Conservation (phyloP, 2,329 filamentous ascomycete genomes). For the Alternaria viburni region DNA sequence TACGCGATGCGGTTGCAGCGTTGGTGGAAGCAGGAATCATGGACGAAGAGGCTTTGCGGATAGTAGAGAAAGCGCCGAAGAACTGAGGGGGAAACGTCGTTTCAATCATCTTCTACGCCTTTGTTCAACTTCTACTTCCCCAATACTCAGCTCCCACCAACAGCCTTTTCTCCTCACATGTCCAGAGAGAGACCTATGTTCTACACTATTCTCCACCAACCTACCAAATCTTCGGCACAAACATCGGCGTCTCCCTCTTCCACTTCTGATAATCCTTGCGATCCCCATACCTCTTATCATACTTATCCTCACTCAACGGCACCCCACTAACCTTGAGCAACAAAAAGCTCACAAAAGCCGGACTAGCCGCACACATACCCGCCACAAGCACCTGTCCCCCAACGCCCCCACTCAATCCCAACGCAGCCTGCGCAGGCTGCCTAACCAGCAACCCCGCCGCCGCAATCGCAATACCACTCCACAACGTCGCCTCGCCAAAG, state of each 20-base stretch:
- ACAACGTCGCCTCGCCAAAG: slow-evolving; percentile 73
- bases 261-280: slow-evolving; percentile 71
- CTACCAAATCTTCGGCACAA: slow-evolving; percentile 65
- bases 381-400: slow-evolving; percentile 54
- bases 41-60: not conserved
- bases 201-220: not conserved
- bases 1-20: not conserved
- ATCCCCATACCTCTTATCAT: slow-evolving; percentile 68
- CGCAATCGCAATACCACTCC: slow-evolving; percentile 69
- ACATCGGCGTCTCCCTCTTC: slow-evolving; percentile 70
- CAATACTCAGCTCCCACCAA: too few species aligned
- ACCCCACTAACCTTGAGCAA: slow-evolving; percentile 69
- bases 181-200: too few species aligned
- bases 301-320: slow-evolving; percentile 71
- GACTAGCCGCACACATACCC: slow-evolving; percentile 64
- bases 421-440: slow-evolving; percentile 61
- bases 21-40: not conserved
- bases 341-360: slow-evolving; percentile 69
- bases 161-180: too few species aligned
- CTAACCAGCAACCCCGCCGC: slow-evolving; percentile 64
- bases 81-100: not conserved
- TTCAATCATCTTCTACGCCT: too few species aligned
- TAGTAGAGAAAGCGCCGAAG: not conserved
- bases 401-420: slow-evolving; percentile 59
- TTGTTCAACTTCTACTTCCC: too few species aligned